Evolutionary conservation across 2,329 filamentous ascomycete genomes (phyloP), one percentile per base, ranked within the genome.

Genomic region (Diaporthe ampelina): DNA sequence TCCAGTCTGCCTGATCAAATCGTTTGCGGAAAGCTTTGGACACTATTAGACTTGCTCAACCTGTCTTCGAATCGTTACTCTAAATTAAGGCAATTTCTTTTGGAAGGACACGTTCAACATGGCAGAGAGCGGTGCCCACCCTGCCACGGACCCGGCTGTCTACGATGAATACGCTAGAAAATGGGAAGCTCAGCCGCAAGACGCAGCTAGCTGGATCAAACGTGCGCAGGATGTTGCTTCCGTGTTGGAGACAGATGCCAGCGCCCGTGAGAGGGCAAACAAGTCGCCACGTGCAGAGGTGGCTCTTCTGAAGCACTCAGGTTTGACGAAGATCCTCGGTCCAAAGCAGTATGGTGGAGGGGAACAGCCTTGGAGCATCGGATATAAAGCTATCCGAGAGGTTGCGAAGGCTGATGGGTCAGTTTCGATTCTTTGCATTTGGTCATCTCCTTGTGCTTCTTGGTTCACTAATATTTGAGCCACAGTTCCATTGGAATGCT

Each of bases 391-490:
- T 0, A 91, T 93, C 37, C 85, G 91, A 0, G 90, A 92, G 74
- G 88, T 93, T 8, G 90, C 91, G 0, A 91, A 91, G 78, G 88
- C 85, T 0, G 91, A 93, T 80, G 91, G 91, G 85, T 90, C 56
- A 75, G 78, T 29, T 29, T 32, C 24, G 1, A 32, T 43, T 11
- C 37, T 40, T 13, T 40, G 37, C 37, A 40, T 40, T 40, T 40
- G 37, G 37, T 10, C 13, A 7, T 40, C 8, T 40, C 37, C 37
- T 40, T 4, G 13, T 40, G 37, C 37, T 13, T 40, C 37, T 40
- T 13, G 37, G 37, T 13, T 21, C 15, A 9, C 54, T 63, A 6
- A 52, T 65, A 4, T 29, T 59, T 6, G 35, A 11, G 19, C 17
- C 21, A 26, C 11, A 87, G 85, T 0, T 91, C 89, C 0, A 84